phyloP scores from a whole-genome alignment of 1,284 basidiomycete species.

The Papiliotrema laurentii region DNA sequence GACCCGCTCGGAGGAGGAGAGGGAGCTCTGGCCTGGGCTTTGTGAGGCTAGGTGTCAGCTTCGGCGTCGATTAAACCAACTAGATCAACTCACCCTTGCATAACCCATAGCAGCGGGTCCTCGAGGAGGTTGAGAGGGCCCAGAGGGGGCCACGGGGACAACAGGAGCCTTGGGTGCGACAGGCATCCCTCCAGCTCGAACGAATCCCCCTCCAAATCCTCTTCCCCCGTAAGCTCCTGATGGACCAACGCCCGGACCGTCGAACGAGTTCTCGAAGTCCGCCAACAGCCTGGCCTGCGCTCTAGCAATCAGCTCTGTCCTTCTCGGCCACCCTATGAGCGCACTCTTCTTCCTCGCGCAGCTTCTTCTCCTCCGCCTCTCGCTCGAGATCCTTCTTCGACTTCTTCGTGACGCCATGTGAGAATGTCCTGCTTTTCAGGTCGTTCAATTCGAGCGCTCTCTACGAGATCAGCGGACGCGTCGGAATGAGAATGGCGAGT shows the following conservation, averaged over 20 bases:
- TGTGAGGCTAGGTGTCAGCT: neutral
- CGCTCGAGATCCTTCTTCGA: conserved; percentile 78
- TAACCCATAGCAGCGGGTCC: conserved; percentile 49
- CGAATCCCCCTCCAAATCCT: conserved; percentile 58
- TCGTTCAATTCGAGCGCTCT: conserved; percentile 34
- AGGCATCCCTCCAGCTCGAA: conserved; percentile 56
- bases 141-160: conserved; percentile 3
- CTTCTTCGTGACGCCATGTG: conserved; percentile 48
- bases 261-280: conserved; percentile 82
- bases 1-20: conserved; percentile 53
- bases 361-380: conserved; percentile 76
- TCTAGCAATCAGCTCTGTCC: conserved; percentile 13
- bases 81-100: conserved; percentile 30
- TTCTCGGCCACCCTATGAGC: no score
- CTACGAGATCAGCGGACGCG: conserved; percentile 11
- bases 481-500: neutral
- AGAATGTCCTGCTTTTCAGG: conserved; percentile 46
- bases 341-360: conserved; percentile 65
- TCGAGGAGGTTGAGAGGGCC: conserved; percentile 21
- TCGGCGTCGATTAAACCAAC: neutral
- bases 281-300: conserved; percentile 57
- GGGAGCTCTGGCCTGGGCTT: conserved; percentile 17
- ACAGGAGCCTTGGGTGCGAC: neutral
- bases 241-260: conserved; percentile 51
- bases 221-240: conserved; percentile 10